Evolutionary conservation across 345 rosid genomes (phyloP), one percentile per base, ranked within the genome.

Genomic region (Sisymbrium altissimum): DNA sequence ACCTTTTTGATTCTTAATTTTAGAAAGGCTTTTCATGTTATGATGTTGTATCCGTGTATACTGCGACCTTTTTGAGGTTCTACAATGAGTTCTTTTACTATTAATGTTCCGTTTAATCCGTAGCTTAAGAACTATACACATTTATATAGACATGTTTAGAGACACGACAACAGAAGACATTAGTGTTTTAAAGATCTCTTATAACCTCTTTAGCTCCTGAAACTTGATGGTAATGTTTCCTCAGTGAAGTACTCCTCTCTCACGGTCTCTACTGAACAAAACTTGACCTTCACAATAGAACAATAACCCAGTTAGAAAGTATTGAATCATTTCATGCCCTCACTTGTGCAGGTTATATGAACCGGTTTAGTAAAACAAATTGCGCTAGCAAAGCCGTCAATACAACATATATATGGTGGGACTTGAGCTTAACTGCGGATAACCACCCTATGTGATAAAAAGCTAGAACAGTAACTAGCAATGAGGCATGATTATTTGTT

Each of bases 181-280:
- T 40, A 32, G 41, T 62, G 49, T 23, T 21, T 39, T 8, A 14
- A 75, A 54, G 35, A 10, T 76, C 36, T 61, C 64, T 30, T 19
- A 13, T 19, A 40, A 21, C 46, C 36, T 39, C 73, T 67, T 79
- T 64, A 91, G 66, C 81, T 80, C 76, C 68, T 86, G 54, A 89
- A 94, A 79, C 10, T 57, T 66, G 65, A 54, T 1, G 98, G 96
- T 53, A 87, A 6, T 5, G 91, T 91, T 81, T 79, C 95, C 81
- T 88, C 89, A 7, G 93, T 89, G 72, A 91, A 91, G 77, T 89
- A 91, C 39, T 89, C 95, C 53, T 78, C 83, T 79, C 88, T 82
- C 50, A 89, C 78, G 0, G 84, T 81, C 64, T 88, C 97, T 66
- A 7, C 83, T 0, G 93, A 82, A 83, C 97, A 88, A 71, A 94